phyloP scores from a whole-genome alignment of 2,329 filamentous ascomycete species.

The Sporothrix protearum region DNA sequence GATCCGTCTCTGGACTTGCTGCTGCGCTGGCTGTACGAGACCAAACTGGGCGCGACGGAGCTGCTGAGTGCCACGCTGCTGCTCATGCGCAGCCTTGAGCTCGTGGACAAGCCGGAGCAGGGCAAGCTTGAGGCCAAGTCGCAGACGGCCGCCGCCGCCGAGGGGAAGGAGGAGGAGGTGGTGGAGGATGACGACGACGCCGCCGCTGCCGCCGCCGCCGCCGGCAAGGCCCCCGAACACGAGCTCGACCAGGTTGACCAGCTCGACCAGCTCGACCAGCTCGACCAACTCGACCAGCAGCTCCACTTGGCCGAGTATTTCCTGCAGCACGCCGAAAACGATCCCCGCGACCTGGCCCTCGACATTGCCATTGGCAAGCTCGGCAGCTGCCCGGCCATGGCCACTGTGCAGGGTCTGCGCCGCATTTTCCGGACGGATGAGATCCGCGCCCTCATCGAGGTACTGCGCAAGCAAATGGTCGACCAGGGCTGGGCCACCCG shows the following conservation, averaged over 20 bases:
- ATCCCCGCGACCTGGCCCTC: conserved; percentile 60
- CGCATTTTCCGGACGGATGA: conserved; percentile 63
- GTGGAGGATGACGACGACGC: too few relatives aligned
- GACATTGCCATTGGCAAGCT: conserved; percentile 68
- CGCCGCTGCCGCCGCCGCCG: too few relatives aligned
- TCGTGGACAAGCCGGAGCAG: conserved; percentile 45
- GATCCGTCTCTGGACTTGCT: conserved; percentile 67
- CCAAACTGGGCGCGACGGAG: conserved; percentile 63
- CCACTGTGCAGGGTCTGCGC: conserved; percentile 62
- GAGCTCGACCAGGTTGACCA: conserved; percentile 60
- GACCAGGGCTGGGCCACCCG: conserved; percentile 72
- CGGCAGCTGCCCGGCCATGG: conserved; percentile 57
- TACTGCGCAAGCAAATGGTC: conserved; percentile 69
- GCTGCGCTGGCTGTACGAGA: conserved; percentile 61
- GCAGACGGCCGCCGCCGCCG: conserved; percentile 36
- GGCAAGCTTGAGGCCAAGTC: conserved; percentile 33
- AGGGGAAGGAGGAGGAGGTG: conserved; percentile 28
- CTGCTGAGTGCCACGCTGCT: conserved; percentile 62
- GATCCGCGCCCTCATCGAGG: conserved; percentile 66
- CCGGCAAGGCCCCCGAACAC: conserved; percentile 43
- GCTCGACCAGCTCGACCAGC: too few relatives aligned
- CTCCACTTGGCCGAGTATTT: conserved; percentile 66
- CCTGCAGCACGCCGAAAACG: conserved; percentile 57
- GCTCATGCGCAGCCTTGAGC: conserved; percentile 66
- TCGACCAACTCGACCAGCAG: conserved; percentile 61